Conservation (phyloP, 2,329 filamentous ascomycete genomes). For the Thermomyces lanuginosus region DNA sequence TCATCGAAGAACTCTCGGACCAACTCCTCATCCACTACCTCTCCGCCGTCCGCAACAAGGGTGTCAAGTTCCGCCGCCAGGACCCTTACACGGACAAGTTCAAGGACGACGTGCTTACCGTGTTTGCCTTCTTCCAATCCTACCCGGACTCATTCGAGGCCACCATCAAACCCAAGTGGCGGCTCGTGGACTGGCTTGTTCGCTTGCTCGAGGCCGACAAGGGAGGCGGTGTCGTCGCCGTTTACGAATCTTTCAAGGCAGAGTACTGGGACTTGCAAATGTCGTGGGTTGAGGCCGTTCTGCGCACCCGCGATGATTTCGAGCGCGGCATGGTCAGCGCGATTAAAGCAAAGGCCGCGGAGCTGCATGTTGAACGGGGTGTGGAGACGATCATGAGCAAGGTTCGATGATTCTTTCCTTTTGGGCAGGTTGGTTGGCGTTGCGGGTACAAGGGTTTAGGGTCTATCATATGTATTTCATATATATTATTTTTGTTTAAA, state of each 20-base stretch:
- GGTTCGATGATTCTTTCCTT: slow-evolving; percentile 14
- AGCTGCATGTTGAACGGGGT: slow-evolving; percentile 64
- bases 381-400: slow-evolving; percentile 89
- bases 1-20: slow-evolving; percentile 84
- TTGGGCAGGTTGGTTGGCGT: slow-evolving; percentile 1
- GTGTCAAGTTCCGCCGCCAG: slow-evolving; percentile 67
- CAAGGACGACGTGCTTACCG: slow-evolving; percentile 77
- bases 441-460: too few relatives aligned
- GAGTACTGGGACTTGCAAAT: slow-evolving; percentile 90
- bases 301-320: slow-evolving; percentile 80
- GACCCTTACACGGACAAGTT: slow-evolving; percentile 89
- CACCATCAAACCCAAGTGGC: slow-evolving; percentile 79
- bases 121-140: slow-evolving; percentile 72
- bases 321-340: slow-evolving; percentile 76
- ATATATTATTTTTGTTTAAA: too few relatives aligned
- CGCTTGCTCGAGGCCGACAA: slow-evolving; percentile 60
- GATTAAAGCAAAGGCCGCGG: slow-evolving; percentile 77
- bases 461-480: too few relatives aligned
- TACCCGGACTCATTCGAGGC: slow-evolving; percentile 54
- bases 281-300: slow-evolving; percentile 84
- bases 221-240: slow-evolving; percentile 52
- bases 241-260: slow-evolving; percentile 69
- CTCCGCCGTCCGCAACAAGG: slow-evolving; percentile 68
- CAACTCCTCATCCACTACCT: slow-evolving; percentile 80
- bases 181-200: slow-evolving; percentile 72